Evolutionary conservation across 164 flowering plant species (phyloP), one percentile per base, ranked within the genome.

Genomic region (Berberis thunbergii): DNA sequence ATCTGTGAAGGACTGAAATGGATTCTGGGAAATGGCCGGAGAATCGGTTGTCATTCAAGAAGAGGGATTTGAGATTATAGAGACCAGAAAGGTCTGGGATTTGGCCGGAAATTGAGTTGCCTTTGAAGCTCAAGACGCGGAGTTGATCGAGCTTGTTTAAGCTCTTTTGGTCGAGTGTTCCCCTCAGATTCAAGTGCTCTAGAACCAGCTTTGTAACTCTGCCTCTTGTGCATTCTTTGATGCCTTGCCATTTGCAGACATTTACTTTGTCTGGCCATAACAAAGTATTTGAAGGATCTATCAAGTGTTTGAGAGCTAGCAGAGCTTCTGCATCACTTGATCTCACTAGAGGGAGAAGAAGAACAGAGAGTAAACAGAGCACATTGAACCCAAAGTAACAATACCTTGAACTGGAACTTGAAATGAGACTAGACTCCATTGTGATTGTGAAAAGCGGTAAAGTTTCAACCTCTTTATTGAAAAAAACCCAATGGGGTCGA

Each of bases 61-160:
- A 93, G 52, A 93, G 77, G 2, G 88, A 82, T 48, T 93, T 93
- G 66, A 93, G 90, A 57, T 90, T 88, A 52, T 41, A 45, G 7
- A 92, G 76, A 58, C 84, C 84, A 10, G 87, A 79, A 45, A 92
- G 80, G 49, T 79, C 56, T 6, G 96, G 98, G 73, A 87, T 78
- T 67, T 66, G 64, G 45, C 91, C 96, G 7, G 91, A 80, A 42
- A 89, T 52, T 4, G 86, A 80, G 76, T 89, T 89, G 1, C 76
- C 80, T 65, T 89, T 89, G 77, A 93, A 80, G 70, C 97, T 90
- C 12, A 93, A 57, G 0, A 90, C 96, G 1, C 98, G 73, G 50
- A 93, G 81, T 66, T 90, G 94, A 70, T 90, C 92, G 49, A 93
- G 75, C 49, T 67, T 76, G 66, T 79, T 83, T 57, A 93, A 61